Percentiles rank a stretch among this genome's conserved stretches.
Conservation (phyloP, 257 asterid species). For the Echites panduratus region DNA sequence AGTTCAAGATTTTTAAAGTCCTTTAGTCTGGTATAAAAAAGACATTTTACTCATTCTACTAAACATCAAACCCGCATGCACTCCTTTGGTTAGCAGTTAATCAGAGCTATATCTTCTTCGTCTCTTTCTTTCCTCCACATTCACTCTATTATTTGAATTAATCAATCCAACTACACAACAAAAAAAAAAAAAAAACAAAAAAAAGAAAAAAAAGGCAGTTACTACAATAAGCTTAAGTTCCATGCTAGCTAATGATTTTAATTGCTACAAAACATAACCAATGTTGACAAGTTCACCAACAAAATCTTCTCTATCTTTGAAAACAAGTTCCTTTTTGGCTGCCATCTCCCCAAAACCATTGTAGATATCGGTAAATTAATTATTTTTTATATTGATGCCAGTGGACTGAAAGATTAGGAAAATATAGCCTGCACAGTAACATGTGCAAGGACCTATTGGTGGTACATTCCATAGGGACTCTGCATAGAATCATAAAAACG, state of each 20-base stretch:
- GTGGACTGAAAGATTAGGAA: constrained; percentile 52
- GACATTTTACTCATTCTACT: too few species aligned
- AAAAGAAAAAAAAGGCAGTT: constrained; percentile 21
- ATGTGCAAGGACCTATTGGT: constrained; percentile 92
- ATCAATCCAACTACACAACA: too few species aligned
- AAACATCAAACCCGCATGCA: too few species aligned
- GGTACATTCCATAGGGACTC: constrained; percentile 99
- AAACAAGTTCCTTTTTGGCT: constrained; percentile 76
- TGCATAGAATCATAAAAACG: constrained; percentile 23
- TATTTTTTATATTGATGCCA: constrained; percentile 71
- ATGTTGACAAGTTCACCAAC: constrained; percentile 42
- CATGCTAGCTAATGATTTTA: constrained; percentile 22
- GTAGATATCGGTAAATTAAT: constrained; percentile 38
- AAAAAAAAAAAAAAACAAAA: background rate
- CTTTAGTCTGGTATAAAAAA: too few species aligned
- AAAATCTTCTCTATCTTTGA: constrained; percentile 82
- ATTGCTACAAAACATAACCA: constrained; percentile 22
- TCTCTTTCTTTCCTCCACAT: background rate
- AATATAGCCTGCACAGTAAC: constrained; percentile 93
- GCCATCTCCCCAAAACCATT: background rate
- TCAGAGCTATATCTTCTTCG: too few species aligned
- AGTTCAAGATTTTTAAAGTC: too few species aligned
- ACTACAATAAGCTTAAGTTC: constrained; percentile 22
- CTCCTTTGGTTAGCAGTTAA: too few species aligned
- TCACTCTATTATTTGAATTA: too few species aligned